A percentile compares a stretch with the other conserved stretches of the same genome.
These are phyloP conservation scores for Phytophthora hibernalis DNA, from an alignment of 352 stramenopile species.

Conservation along the genomic window DNA sequence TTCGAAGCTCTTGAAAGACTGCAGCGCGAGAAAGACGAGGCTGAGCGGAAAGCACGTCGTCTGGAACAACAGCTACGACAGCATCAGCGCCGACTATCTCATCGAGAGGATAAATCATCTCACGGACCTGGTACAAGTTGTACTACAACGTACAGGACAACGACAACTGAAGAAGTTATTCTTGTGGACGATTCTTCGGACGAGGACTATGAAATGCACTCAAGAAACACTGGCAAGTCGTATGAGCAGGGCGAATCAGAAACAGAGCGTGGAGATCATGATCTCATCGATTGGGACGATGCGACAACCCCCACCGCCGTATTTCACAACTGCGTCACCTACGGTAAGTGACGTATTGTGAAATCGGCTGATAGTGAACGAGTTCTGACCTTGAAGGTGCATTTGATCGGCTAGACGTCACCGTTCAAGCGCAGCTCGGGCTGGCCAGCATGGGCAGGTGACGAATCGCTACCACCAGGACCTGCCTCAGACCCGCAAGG, in stretches of 20 bases:
- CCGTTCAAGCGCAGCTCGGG: conserved; percentile 36
- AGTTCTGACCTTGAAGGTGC: not conserved
- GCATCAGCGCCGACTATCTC: conserved; percentile 36
- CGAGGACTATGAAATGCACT: conserved; percentile 8
- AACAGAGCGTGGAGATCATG: conserved; percentile 22
- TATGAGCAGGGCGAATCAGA: conserved; percentile 13
- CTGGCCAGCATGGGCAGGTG: conserved; percentile 33
- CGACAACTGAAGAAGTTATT: conserved; percentile 14
- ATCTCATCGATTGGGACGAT: conserved; percentile 30
- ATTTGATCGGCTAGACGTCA: conserved; percentile 22
- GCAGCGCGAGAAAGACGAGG: conserved; percentile 16
- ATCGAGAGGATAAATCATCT: conserved; percentile 19
- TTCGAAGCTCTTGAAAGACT: conserved; percentile 30
- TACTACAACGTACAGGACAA: not conserved
- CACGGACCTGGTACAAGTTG: not conserved
- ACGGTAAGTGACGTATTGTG: conserved; percentile 3
- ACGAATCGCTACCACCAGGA: conserved; percentile 21
- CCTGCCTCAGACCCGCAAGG: conserved; percentile 19
- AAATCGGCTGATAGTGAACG: not conserved
- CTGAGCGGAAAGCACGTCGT: conserved; percentile 39
- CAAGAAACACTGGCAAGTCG: conserved; percentile 24
- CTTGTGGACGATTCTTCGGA: conserved; percentile 26
- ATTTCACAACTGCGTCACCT: conserved; percentile 21
- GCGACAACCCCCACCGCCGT: conserved; percentile 25
- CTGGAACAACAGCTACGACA: conserved; percentile 49